Evolutionary conservation across 192 early-diverging fungal species (phyloP).

Genomic region (Paraglomus occultum): DNA sequence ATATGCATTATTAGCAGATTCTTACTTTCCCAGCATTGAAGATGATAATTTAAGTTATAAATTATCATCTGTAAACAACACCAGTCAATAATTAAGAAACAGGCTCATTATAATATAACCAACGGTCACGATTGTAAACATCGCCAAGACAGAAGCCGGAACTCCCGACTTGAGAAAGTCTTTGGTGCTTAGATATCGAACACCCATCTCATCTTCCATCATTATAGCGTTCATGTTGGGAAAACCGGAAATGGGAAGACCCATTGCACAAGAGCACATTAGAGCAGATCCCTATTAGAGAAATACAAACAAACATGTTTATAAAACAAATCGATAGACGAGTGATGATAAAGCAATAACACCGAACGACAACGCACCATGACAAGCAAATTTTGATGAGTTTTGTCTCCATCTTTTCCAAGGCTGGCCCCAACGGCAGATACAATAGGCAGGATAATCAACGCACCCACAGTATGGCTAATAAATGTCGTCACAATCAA

Average conservation of each 20-base stretch:
- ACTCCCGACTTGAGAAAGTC: slow-evolving; percentile 88
- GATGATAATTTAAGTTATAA: too few relatives aligned
- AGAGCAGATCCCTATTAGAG: slow-evolving; percentile 59
- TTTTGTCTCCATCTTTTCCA: background rate
- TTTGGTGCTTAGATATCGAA: slow-evolving; percentile 72
- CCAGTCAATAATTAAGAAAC: too few relatives aligned
- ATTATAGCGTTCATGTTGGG: slow-evolving; percentile 98
- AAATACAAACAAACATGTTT: slow-evolving; percentile 12
- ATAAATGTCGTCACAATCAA: slow-evolving; percentile 89
- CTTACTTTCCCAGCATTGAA: too few relatives aligned
- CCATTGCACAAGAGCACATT: slow-evolving; percentile 89
- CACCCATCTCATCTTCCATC: slow-evolving; percentile 84
- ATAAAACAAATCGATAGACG: slow-evolving; percentile 32
- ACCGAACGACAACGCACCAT: slow-evolving; percentile 55
- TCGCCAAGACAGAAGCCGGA: slow-evolving; percentile 70
- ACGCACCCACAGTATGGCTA: slow-evolving; percentile 91
- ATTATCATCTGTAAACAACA: too few relatives aligned
- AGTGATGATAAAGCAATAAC: background rate
- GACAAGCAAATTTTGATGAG: slow-evolving; percentile 72
- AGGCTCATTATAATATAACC: slow-evolving; percentile 71
- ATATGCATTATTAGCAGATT: too few relatives aligned
- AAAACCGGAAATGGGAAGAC: slow-evolving; percentile 89
- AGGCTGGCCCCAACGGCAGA: slow-evolving; percentile 72
- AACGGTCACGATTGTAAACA: slow-evolving; percentile 65
- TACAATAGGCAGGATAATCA: slow-evolving; percentile 96